phyloP scores from a whole-genome alignment of 106 monocot species.

The Allium fistulosum region DNA sequence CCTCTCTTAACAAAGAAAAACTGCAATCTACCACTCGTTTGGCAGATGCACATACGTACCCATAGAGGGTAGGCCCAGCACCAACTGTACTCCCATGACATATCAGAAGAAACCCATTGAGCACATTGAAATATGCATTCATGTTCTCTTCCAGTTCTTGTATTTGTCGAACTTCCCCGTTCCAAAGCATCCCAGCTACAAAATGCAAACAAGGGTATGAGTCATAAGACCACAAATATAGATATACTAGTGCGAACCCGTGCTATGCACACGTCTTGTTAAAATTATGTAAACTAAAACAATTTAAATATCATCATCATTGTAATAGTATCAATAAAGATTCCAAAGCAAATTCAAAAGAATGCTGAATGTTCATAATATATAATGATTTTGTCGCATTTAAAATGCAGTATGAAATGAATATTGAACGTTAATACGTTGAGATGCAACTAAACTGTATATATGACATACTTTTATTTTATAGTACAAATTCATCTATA shows the following conservation, averaged over 20 bases:
- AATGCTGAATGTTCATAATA: no score
- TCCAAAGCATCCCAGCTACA: slow-evolving; percentile 92
- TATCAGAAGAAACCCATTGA: slow-evolving; percentile 77
- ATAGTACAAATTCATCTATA: no score
- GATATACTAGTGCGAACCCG: no score
- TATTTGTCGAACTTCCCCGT: slow-evolving; percentile 49
- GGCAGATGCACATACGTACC: slow-evolving; percentile 37
- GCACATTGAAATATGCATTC: slow-evolving; percentile 56
- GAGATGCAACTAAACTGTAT: no score
- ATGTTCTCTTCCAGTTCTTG: slow-evolving; percentile 65
- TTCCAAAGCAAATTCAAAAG: no score
- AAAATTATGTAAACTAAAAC: background rate
- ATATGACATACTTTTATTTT: no score
- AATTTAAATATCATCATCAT: background rate
- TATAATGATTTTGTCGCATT: no score
- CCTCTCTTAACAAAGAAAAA: slow-evolving; percentile 52
- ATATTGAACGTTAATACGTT: no score
- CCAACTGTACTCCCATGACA: slow-evolving; percentile 72
- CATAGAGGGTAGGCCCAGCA: slow-evolving; percentile 67
- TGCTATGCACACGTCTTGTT: background rate
- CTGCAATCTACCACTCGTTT: slow-evolving; percentile 67
- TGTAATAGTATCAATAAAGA: background rate
- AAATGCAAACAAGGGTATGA: background rate
- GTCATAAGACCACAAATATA: background rate
- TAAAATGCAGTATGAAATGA: no score